A percentile compares a stretch with the other conserved stretches of the same genome.
Evolutionary conservation across 2,329 filamentous ascomycete species (phyloP).

Genomic region (Fusarium musae): DNA sequence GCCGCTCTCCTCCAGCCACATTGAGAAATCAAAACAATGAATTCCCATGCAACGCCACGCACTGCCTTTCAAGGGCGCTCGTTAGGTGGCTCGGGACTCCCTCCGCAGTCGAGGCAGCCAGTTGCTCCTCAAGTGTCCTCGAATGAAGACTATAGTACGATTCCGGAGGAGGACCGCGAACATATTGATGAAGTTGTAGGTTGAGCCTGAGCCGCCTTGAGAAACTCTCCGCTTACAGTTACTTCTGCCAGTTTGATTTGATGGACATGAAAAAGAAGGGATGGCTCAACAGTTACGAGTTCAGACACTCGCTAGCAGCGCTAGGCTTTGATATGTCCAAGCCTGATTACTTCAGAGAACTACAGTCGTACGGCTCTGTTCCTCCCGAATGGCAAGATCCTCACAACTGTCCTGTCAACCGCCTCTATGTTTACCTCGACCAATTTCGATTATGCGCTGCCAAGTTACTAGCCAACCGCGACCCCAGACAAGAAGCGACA

Average conservation of each 20-base stretch:
- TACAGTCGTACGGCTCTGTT: constrained; percentile 83
- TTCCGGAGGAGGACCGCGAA: constrained; percentile 90
- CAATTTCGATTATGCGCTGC: constrained; percentile 78
- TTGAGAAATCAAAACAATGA: constrained; percentile 45
- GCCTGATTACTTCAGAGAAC: constrained; percentile 81
- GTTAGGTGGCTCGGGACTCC: constrained; percentile 47
- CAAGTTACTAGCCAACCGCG: constrained; percentile 80
- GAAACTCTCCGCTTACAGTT: constrained; percentile 28
- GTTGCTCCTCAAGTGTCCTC: constrained; percentile 50
- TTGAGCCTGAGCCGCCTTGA: constrained; percentile 32
- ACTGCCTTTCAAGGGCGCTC: constrained; percentile 50
- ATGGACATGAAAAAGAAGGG: constrained; percentile 97
- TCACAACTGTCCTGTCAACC: constrained; percentile 56
- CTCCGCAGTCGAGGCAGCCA: constrained; percentile 48
- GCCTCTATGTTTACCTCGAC: constrained; percentile 62
- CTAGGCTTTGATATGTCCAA: constrained; percentile 94
- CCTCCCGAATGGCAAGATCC: constrained; percentile 66
- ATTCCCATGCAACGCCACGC: constrained; percentile 53
- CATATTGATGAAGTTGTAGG: constrained; percentile 94
- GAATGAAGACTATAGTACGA: constrained; percentile 53
- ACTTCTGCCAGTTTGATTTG: constrained; percentile 76
- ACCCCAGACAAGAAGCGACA: constrained; percentile 90
- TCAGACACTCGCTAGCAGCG: constrained; percentile 95
- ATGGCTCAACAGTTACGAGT: constrained; percentile 96
- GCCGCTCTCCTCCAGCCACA: constrained; percentile 26